phyloP scores from a whole-genome alignment of 371 early-diverging fungal genomes.

The Mucor mucedo region DNA sequence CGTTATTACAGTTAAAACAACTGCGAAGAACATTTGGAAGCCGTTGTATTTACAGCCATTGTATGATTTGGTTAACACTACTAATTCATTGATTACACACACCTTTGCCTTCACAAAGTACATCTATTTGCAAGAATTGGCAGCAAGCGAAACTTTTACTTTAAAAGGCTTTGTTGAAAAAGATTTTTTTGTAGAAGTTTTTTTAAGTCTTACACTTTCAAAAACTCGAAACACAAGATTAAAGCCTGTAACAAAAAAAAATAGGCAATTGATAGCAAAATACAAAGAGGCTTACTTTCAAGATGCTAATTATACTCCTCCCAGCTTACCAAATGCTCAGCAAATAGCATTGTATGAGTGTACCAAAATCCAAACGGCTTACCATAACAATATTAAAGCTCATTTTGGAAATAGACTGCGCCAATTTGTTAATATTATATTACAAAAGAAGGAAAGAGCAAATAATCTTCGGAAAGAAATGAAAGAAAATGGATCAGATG shows the following conservation, averaged over 20 bases:
- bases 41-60: not conserved
- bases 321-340: not conserved
- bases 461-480: not conserved
- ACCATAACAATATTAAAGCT: slow-evolving; percentile 1
- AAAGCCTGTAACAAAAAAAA: not conserved
- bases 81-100: not conserved
- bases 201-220: not conserved
- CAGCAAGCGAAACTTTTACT: not conserved
- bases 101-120: too few species aligned
- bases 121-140: not conserved
- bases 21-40: not conserved
- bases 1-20: not conserved
- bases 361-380: slow-evolving; percentile 10
- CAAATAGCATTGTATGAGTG: slow-evolving; percentile 10
- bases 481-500: not conserved
- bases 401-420: slow-evolving; percentile 6
- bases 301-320: not conserved
- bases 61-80: not conserved
- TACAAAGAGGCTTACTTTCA: not conserved
- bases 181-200: slow-evolving; percentile 7
- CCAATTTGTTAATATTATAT: not conserved
- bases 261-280: not conserved
- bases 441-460: not conserved
- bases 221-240: not conserved
- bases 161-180: not conserved